Evolutionary conservation across 2,329 filamentous ascomycete genomes (phyloP).

Genomic region (Aspergillus carbonarius): DNA sequence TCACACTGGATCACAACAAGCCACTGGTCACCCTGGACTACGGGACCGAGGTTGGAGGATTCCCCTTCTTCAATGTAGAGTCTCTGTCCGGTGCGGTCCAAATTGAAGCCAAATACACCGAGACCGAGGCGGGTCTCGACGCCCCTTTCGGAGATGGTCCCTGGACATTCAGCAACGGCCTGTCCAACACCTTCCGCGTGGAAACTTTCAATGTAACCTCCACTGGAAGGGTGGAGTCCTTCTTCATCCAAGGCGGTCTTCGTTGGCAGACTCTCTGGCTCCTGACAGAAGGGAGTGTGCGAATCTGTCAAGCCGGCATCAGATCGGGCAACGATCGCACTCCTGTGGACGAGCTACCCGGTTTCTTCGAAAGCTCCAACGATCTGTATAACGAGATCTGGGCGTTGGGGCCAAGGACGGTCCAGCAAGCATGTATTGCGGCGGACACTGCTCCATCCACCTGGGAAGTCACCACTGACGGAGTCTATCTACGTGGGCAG

Average conservation of each 20-base stretch:
- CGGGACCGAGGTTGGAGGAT: conserved; percentile 17
- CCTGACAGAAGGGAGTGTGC: conserved; percentile 1
- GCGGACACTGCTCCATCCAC: conserved; percentile 13
- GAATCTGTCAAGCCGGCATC: neutral
- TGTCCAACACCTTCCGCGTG: conserved; percentile 15
- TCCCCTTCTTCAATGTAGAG: conserved; percentile 15
- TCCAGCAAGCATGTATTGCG: conserved; percentile 18
- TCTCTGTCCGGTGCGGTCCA: conserved; percentile 12
- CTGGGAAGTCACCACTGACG: conserved; percentile 14
- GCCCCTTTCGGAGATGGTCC: conserved; percentile 16
- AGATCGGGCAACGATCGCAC: conserved; percentile 2
- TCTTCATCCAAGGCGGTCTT: conserved; percentile 18
- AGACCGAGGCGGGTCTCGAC: conserved; percentile 14
- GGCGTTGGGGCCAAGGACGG: conserved; percentile 15
- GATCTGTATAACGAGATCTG: conserved; percentile 18
- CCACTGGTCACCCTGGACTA: conserved; percentile 17
- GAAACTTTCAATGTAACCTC: conserved; percentile 20
- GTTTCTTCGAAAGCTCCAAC: conserved; percentile 13
- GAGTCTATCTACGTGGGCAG: conserved; percentile 13
- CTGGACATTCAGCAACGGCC: conserved; percentile 16
- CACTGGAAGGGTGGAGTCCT: conserved; percentile 11
- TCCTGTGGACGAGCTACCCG: conserved; percentile 6
- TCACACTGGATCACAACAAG: conserved; percentile 1
- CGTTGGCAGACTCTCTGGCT: conserved; percentile 15
- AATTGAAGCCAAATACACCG: conserved; percentile 20